These are phyloP conservation scores for Ustilago trichophora DNA, from an alignment of 1,284 basidiomycete genomes.

Conservation along the genomic window DNA sequence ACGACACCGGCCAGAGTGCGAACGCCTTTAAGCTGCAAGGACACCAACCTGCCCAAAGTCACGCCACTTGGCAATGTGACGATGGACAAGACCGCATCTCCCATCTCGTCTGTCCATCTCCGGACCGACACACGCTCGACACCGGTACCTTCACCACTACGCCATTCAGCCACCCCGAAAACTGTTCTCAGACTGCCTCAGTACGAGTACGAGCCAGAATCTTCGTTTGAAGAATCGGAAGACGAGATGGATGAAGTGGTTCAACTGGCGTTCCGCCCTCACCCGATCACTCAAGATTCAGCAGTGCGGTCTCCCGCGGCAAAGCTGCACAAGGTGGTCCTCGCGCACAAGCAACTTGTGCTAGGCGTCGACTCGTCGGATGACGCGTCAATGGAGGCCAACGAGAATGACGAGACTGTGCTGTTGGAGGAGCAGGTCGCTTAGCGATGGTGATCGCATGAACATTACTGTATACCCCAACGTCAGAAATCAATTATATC, in stretches of 20 bases:
- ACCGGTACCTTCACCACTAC: slow-evolving; percentile 3
- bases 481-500: no score
- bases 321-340: background rate
- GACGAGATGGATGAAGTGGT: slow-evolving; percentile 18
- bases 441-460: background rate
- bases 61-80: background rate
- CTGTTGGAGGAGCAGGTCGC: slow-evolving; percentile 6
- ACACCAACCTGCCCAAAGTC: slow-evolving; percentile 17
- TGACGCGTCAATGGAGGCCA: slow-evolving; percentile 4
- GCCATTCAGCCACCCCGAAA: slow-evolving; percentile 4
- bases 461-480: no score
- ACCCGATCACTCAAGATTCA: background rate
- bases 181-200: background rate
- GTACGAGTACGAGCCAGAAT: slow-evolving; percentile 3
- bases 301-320: background rate
- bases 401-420: slow-evolving; percentile 22
- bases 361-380: slow-evolving; percentile 15
- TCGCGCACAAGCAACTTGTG: slow-evolving; percentile 13
- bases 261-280: slow-evolving; percentile 7
- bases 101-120: background rate
- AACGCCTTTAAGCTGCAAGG: slow-evolving; percentile 24
- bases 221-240: slow-evolving; percentile 9
- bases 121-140: background rate
- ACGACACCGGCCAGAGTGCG: background rate
- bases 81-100: background rate